A percentile compares a stretch with the other conserved stretches of the same genome.
These are phyloP conservation scores for Nepenthes mirabilis DNA, from an alignment of 148 eudicot genomes.

Conservation along the genomic window DNA sequence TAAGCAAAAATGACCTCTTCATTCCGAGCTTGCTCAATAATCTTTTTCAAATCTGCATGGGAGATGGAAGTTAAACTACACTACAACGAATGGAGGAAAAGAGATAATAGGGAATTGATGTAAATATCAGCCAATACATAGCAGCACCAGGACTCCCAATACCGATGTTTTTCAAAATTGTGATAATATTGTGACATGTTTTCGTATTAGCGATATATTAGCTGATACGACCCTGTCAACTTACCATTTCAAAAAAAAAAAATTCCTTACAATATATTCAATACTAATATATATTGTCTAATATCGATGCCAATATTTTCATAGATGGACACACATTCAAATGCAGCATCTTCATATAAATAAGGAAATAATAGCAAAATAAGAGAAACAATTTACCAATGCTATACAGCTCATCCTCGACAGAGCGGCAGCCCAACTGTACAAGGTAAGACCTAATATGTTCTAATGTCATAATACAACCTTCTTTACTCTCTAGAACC, in stretches of 20 bases:
- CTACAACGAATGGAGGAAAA: no score
- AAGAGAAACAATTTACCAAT: slow-evolving; percentile 29
- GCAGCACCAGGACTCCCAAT: no score
- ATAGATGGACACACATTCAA: no score
- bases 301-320: no score
- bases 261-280: not conserved
- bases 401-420: slow-evolving; percentile 38
- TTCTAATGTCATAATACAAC: slow-evolving; percentile 60
- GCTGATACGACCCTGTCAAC: no score
- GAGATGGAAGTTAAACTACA: slow-evolving; percentile 6
- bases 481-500: slow-evolving; percentile 61
- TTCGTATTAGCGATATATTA: no score
- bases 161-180: no score
- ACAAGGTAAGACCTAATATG: slow-evolving; percentile 51
- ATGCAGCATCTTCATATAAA: no score
- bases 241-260: not conserved
- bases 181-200: no score
- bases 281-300: no score
- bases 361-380: not conserved
- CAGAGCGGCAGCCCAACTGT: slow-evolving; percentile 53
- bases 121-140: no score
- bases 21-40: slow-evolving; percentile 49
- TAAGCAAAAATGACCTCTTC: slow-evolving; percentile 46
- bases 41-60: slow-evolving; percentile 57
- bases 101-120: not conserved